Conservation (phyloP, 2,329 filamentous ascomycete genomes). For the Apiospora arundinis region DNA sequence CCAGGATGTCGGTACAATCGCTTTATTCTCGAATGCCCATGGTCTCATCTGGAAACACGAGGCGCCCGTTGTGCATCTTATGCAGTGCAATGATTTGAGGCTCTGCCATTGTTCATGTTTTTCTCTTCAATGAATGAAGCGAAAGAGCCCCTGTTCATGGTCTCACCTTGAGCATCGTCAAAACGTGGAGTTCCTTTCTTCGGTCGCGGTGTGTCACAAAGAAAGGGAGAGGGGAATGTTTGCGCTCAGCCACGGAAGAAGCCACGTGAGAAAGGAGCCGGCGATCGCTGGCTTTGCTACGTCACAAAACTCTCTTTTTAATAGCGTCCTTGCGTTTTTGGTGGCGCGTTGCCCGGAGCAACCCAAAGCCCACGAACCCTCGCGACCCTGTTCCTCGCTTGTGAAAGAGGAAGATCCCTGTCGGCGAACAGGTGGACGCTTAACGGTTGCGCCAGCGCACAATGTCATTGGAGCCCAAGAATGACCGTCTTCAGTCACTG, state of each 20-base stretch:
- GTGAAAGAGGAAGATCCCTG: conserved; percentile 11
- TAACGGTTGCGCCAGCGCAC: conserved; percentile 14
- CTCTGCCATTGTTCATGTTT: not conserved
- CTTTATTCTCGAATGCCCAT: not conserved
- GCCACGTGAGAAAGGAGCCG: not conserved
- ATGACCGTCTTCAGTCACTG: not conserved
- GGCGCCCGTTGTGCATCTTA: not conserved
- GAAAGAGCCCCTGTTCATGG: not conserved
- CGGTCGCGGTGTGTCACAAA: not conserved
- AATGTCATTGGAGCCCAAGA: not conserved
- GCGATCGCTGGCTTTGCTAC: not conserved
- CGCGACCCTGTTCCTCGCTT: not conserved
- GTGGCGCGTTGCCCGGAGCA: conserved; percentile 13
- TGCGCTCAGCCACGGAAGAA: not conserved
- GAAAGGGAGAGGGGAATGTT: not conserved
- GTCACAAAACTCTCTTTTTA: not conserved
- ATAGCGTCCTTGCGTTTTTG: not conserved
- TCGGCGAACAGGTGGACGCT: not conserved
- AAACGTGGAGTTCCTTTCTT: not conserved
- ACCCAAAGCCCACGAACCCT: not conserved
- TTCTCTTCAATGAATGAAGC: not conserved
- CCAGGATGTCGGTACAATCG: not conserved
- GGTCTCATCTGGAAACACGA: not conserved
- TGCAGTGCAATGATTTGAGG: not conserved
- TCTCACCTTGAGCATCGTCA: not conserved